Conservation (phyloP, 306 rosid species). For the Cucumis melo region DNA sequence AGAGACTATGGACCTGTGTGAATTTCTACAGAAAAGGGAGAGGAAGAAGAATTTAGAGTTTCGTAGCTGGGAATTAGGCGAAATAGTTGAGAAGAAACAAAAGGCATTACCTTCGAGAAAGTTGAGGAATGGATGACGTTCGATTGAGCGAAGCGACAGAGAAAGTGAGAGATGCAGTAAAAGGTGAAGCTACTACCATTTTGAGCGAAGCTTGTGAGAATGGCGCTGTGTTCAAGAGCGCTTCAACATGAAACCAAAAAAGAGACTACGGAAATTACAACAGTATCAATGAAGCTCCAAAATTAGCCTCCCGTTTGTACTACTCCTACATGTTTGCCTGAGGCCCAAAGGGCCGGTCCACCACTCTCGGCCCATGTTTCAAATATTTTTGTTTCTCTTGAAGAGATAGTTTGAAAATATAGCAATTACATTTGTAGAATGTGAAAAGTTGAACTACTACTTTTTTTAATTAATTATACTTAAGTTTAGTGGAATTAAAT, state of each 20-base stretch:
- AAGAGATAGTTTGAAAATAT: too few relatives aligned
- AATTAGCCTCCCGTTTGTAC: not conserved
- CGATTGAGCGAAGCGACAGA: conserved; percentile 35
- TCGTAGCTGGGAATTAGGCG: not conserved
- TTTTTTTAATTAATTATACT: too few relatives aligned
- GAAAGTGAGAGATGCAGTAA: conserved; percentile 46
- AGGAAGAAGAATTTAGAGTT: not conserved
- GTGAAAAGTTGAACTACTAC: too few relatives aligned
- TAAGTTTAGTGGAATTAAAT: too few relatives aligned
- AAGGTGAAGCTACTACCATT: conserved; percentile 47
- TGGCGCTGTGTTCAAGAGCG: not conserved
- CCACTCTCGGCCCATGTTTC: not conserved
- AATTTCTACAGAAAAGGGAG: conserved; percentile 24
- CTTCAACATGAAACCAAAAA: not conserved
- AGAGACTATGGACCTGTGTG: conserved; percentile 27
- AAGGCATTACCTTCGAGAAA: conserved; percentile 29
- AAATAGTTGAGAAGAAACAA: not conserved
- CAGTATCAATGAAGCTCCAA: not conserved
- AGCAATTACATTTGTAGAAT: too few relatives aligned
- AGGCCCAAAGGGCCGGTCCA: not conserved
- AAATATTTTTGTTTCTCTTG: too few relatives aligned
- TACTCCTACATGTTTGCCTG: not conserved
- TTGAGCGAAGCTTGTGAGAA: not conserved
- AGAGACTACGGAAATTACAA: not conserved
- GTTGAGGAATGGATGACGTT: conserved; percentile 18